Evolutionary conservation across 73 alveolate species (phyloP).

Genomic region (Paramecium octaurelia): DNA sequence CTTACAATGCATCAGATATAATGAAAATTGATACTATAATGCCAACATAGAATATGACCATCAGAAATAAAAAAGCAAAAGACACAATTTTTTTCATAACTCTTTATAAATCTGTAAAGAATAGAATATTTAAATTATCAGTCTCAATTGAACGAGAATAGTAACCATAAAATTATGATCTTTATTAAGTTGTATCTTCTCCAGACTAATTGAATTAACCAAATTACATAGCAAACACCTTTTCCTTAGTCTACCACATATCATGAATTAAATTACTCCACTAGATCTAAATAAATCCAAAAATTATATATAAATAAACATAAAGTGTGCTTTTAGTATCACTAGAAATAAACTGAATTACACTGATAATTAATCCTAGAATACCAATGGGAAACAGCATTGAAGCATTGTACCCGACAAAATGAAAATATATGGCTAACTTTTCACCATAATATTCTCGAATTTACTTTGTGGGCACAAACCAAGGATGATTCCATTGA

Average conservation of each 20-base stretch:
- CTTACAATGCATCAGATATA: neutral
- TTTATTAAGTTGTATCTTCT: neutral
- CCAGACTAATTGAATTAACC: neutral
- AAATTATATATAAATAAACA: neutral
- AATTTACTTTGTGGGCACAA: neutral
- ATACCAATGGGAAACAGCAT: neutral
- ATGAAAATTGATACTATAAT: neutral
- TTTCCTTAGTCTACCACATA: neutral
- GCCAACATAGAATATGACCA: neutral
- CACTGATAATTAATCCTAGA: neutral
- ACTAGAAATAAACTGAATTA: neutral
- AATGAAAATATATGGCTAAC: neutral
- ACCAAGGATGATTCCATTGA: neutral
- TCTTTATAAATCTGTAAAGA: neutral
- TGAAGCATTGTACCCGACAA: neutral
- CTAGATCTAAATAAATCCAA: neutral
- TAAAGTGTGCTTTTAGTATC: neutral
- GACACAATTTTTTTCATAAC: neutral
- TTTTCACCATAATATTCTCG: conserved; percentile 7
- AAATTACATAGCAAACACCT: neutral
- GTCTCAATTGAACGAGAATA: neutral
- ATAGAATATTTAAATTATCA: neutral
- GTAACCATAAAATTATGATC: neutral
- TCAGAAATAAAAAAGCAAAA: neutral
- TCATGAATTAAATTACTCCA: conserved; percentile 1